Conservation (phyloP, 2,329 filamentous ascomycete genomes). For the Domatiomyces globalis region DNA sequence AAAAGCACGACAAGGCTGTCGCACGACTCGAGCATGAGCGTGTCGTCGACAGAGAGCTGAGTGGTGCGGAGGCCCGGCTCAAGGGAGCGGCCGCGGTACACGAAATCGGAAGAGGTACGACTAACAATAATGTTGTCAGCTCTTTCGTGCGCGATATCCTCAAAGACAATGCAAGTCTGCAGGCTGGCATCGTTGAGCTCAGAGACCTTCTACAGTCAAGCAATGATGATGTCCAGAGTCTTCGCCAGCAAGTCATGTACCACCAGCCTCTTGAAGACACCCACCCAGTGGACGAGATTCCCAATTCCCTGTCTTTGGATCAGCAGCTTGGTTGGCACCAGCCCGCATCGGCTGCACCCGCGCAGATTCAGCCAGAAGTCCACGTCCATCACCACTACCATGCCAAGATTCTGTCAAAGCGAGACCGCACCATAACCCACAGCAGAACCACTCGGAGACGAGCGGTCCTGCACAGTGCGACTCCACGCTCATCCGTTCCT, state of each 20-base stretch:
- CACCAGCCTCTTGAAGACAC: constrained; percentile 51
- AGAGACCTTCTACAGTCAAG: constrained; percentile 81
- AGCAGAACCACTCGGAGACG: constrained; percentile 22
- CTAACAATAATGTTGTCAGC: constrained; percentile 64
- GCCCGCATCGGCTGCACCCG: constrained; percentile 14
- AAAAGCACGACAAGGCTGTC: constrained; percentile 68
- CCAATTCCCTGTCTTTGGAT: constrained; percentile 35
- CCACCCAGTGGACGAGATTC: constrained; percentile 9
- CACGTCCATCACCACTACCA: constrained; percentile 96
- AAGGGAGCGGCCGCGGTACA: constrained; percentile 58
- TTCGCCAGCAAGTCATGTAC: constrained; percentile 66
- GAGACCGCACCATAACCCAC: constrained; percentile 44
- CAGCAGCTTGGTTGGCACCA: constrained; percentile 53
- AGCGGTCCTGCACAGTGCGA: constrained; percentile 10
- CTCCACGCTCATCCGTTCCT: constrained; percentile 17
- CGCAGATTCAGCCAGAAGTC: constrained; percentile 53
- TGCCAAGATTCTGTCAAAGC: constrained; percentile 35
- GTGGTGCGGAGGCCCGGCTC: constrained; percentile 62
- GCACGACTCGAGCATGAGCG: constrained; percentile 72
- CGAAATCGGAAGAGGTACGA: constrained; percentile 26
- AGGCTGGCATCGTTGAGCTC: constrained; percentile 80
- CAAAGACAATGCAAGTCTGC: constrained; percentile 86
- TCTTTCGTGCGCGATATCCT: constrained; percentile 93
- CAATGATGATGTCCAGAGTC: constrained; percentile 79
- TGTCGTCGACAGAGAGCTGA: constrained; percentile 66